Base-by-base conservation (phyloP, 2,329 filamentous ascomycete species). In the Alternaria triticina region DNA sequence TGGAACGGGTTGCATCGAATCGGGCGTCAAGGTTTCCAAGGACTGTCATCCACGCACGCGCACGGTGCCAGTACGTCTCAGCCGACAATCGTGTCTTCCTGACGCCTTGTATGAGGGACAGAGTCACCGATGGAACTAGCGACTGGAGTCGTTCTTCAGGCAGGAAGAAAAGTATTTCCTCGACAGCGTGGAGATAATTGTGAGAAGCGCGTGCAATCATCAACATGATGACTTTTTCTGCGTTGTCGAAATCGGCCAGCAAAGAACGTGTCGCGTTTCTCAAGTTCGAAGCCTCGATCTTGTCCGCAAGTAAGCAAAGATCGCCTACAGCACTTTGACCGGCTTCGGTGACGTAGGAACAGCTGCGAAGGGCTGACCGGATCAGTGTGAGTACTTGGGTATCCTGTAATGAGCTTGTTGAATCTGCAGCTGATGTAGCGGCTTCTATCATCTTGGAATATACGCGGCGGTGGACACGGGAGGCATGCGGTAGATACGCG, bases 11-110 rank as follows among this genome's bases (percentile, higher is more conserved):
- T 17, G 17, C 44, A 20, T 56, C 17, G 40, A 15, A 22, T 28
- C 45, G 51, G 23, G 17, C 28, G 47, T 74, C 72, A 10, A 74
- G 36, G 13, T 30, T 33, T 27, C 70, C 62, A 12, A 74, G 64
- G n/a, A 76, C 36, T 25, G 54, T 57, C 23, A 74, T 52, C 73
- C 73, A 75, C 11, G 49, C 57, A 5, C 63, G 50, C 28, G 74
- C 44, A 52, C 51, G 44, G 6, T 27, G 12, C 22, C 30, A 46
- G 20, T 57, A 45, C 11, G 17, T 57, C 6, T 28, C 43, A 12
- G 17, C 20, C n/a, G 55, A 13, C 9, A 59, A n/a, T 15, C n/a
- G 28, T 11, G 43, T 23, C 28, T 51, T 62, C 23, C 45, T 33
- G 9, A 59, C 51, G 46, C 43, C 23, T 11, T 62, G 57, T 25